Conservation (phyloP, 805 yeast genomes). For the Dipodascus geniculatus region DNA sequence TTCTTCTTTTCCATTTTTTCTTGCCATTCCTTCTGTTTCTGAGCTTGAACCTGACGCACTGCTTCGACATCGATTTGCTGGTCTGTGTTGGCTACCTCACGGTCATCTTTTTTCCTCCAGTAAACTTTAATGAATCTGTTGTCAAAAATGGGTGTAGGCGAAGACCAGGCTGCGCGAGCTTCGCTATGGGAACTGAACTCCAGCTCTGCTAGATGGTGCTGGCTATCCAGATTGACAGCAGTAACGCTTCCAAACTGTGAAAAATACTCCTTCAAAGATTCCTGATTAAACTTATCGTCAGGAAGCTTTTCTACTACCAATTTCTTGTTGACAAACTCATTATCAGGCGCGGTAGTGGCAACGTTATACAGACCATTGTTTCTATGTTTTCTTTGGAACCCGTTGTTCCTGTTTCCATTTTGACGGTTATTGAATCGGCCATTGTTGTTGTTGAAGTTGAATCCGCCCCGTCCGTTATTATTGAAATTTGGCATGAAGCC, state of each 20-base stretch:
- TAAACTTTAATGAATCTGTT: conserved; percentile 39
- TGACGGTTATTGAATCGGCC: neutral
- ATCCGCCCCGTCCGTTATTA: neutral
- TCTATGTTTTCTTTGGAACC: conserved; percentile 3
- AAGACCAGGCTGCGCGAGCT: conserved; percentile 34
- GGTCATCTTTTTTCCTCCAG: conserved; percentile 22
- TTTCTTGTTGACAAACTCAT: conserved; percentile 21
- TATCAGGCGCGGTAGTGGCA: conserved; percentile 16
- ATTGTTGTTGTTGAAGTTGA: neutral
- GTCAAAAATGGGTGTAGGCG: conserved; percentile 35
- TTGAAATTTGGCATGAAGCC: neutral
- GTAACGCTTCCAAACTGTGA: conserved; percentile 31
- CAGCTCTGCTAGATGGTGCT: conserved; percentile 26
- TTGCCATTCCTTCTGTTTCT: conserved; percentile 30
- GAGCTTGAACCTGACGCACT: conserved; percentile 27
- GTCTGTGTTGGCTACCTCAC: neutral
- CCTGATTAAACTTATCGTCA: conserved; percentile 29
- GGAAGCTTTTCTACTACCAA: conserved; percentile 36
- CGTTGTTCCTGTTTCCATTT: neutral
- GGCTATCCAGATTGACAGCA: conserved; percentile 21
- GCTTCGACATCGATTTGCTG: conserved; percentile 28
- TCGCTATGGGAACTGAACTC: conserved; percentile 28
- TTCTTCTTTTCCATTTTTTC: conserved; percentile 25
- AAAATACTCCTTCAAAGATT: conserved; percentile 26
- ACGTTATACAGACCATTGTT: conserved; percentile 6